Base-by-base conservation (phyloP, 352 stramenopile genomes). In the Elongisporangium anandrum region DNA sequence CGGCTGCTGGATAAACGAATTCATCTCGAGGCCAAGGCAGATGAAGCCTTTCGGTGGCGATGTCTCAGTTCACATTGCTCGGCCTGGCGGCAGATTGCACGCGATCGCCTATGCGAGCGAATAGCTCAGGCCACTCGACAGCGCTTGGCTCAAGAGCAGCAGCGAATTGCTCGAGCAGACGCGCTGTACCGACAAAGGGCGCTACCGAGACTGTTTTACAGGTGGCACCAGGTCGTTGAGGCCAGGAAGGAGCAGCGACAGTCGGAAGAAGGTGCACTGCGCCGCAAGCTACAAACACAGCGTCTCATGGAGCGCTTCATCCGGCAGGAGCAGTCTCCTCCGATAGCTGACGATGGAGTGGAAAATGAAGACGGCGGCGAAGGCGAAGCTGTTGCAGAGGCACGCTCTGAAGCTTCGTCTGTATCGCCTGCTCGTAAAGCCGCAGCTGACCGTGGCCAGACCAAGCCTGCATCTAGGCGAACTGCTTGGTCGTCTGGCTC, bases 141-240 rank as follows among this genome's bases (percentile, higher is more conserved):
- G 39, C 54, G 56, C 41, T 50, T 70, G 47, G 53, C 60, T 23
- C 50, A 39, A 50, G 60, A 75, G 39, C 57, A 66, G 21, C 56
- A 69, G 53, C 41, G 60, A 29, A 62, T 57, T 17, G 52, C 72
- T 13, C 59, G 57, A 34, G 81, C 79, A 0, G 58, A 70, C 9
- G 26, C 54, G 12, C 83, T 87, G 55, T 59, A 68, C 57, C 71
- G 77, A 3, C 38, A 53, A 3, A 78, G 65, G 39, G 63, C 61
- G 19, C 52, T 91, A 19, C 68, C 78, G 0, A 56, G 54, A 23
- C 83, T 65, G 75, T 89, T 91, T 55, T 80, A 85, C 49, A 65
- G 48, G 4, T 91, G 81, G 81, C 50, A n/a, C 1, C 52, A 45
- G 17, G 64, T 58, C 17, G 59, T 68, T 9, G 57, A 22, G 20